A percentile compares a stretch with the other conserved stretches of the same genome.
phyloP scores from a whole-genome alignment of 176 grass and related monocot genomes.

The Raddia distichophylla region DNA sequence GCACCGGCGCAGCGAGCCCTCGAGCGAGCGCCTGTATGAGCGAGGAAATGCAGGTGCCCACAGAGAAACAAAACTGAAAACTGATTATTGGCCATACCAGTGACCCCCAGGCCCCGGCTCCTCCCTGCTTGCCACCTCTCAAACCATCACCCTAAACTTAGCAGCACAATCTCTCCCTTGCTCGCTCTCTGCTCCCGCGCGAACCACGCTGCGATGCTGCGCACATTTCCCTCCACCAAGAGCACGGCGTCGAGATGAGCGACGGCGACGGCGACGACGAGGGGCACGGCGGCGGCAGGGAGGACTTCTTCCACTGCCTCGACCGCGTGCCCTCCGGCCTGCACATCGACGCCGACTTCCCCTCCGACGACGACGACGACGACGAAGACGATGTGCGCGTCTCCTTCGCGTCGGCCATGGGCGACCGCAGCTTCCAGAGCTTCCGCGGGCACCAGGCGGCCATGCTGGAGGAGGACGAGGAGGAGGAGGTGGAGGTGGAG shows the following conservation, averaged over 20 bases:
- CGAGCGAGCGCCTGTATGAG: too few relatives aligned
- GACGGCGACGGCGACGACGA: constrained; percentile 26
- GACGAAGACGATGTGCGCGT: constrained; percentile 69
- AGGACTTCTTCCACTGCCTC: constrained; percentile 79
- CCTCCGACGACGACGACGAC: constrained; percentile 62
- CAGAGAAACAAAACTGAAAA: too few relatives aligned
- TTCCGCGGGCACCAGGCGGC: constrained; percentile 52
- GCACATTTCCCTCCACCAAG: constrained; percentile 21
- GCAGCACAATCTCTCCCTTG: neutral
- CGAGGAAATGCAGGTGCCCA: too few relatives aligned
- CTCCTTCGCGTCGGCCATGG: constrained; percentile 76
- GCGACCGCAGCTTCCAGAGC: constrained; percentile 40
- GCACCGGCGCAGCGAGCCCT: too few relatives aligned
- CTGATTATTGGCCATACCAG: too few relatives aligned
- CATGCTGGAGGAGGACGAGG: constrained; percentile 41
- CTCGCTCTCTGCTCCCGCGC: constrained; percentile 9
- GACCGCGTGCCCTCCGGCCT: constrained; percentile 81
- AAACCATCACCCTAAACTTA: constrained; percentile 40
- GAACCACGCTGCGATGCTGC: constrained; percentile 38
- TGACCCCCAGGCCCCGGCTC: too few relatives aligned
- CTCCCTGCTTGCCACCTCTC: constrained; percentile 29
- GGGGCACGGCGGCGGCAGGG: constrained; percentile 31
- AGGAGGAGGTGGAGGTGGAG: constrained; percentile 37
- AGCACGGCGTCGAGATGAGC: constrained; percentile 48
- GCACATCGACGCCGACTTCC: constrained; percentile 67